phyloP scores from a whole-genome alignment of 2,329 filamentous ascomycete genomes.

The Beauveria bassiana region DNA sequence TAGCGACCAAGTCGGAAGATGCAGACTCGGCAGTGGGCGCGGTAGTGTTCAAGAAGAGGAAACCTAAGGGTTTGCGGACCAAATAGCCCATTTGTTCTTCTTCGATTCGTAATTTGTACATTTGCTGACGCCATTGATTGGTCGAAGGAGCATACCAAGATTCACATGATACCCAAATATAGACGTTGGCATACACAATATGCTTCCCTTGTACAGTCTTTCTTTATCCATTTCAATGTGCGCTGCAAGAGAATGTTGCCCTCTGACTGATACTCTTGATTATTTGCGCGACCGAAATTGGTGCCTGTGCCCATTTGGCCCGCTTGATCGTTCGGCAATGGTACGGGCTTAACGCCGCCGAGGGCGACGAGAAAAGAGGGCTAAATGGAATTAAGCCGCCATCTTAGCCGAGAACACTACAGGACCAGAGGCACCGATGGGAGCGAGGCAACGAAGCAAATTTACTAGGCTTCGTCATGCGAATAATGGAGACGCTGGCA shows the following conservation, averaged over 20 bases:
- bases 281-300: neutral
- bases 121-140: neutral
- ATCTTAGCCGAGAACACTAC: neutral
- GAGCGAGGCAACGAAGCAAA: too few relatives aligned
- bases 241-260: neutral
- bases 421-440: neutral
- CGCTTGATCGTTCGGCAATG: neutral
- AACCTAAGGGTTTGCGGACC: slow-evolving; percentile 52
- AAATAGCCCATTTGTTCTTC: neutral
- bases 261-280: neutral
- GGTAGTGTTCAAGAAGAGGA: slow-evolving; percentile 74
- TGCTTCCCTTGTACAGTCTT: neutral
- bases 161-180: slow-evolving; percentile 1
- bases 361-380: neutral
- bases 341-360: neutral
- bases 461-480: neutral
- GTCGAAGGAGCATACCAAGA: neutral
- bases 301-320: neutral
- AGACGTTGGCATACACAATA: neutral
- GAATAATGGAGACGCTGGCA: neutral
- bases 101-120: neutral
- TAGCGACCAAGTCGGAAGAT: slow-evolving; percentile 32
- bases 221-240: neutral
- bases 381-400: slow-evolving; percentile 4
- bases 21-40: slow-evolving; percentile 30